Evolutionary conservation across 139 green algal species (phyloP), one percentile per base, ranked within the genome.

Genomic region (Raphidocelis subcapitata): DNA sequence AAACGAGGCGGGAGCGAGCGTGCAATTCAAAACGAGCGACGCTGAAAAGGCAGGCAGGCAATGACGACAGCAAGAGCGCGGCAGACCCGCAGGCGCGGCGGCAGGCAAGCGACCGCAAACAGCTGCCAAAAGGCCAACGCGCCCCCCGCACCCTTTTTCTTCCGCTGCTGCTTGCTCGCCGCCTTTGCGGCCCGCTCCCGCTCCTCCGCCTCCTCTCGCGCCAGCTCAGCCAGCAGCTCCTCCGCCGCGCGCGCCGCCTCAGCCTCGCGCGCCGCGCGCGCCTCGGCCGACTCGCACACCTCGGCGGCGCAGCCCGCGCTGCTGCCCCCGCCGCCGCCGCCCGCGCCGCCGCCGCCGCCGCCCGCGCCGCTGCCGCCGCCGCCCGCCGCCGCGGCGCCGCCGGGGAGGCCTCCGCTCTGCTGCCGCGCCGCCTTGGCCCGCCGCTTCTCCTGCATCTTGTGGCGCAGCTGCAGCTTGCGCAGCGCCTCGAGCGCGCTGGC

Each of bases 391-490:
- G n/a, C n/a, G n/a, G n/a, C n/a, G n/a, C 10, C 31, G 62, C 20
- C 56, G 24, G 18, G 49, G 16, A 56, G 49, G 49, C 18, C 16
- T 18, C n/a, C n/a, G n/a, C 54, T 18, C 21, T 63, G 69, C 26
- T 76, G 69, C 31, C 67, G 49, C 26, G 37, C 47, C 2, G 1
- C 36, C 18, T 49, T 49, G 46, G 55, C 59, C 56, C 44, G 70
- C 56, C 55, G 70, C 61, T 77, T 77, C 61, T 78, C 72, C 72
- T 78, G 72, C 72, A 78, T 78, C 72, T 78, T 78, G 24, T 71
- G 59, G 20, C 70, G 60, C 57, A 77, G 70, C 70, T 77, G 70
- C 70, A 77, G 70, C 61, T 77, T 77, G 16, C 62, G 65, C 16
- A 81, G 67, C 10, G 75, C 75, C 18, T 76, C 67, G 29, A 76